Base-by-base conservation (phyloP, 768 basidiomycete genomes). In the Paxillus rubicundulus region DNA sequence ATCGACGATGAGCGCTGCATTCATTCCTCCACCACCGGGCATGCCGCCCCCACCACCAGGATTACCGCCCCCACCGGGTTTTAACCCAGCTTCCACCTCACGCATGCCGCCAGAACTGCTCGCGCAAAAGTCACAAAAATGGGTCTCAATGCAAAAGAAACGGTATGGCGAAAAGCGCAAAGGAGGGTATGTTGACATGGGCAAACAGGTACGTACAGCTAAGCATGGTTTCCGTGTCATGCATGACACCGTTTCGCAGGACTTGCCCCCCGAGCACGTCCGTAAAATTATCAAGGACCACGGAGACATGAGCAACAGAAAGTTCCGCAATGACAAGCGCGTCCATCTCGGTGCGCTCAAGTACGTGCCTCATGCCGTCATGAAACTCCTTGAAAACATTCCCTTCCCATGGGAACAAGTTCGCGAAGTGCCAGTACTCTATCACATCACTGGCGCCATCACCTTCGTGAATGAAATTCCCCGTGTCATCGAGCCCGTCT, bases 231-330 rank as follows among this genome's bases (percentile, higher is more conserved):
- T 24, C 41, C 18, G 56, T 7, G 21, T 55, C 21, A 24, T 44
- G 50, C 24, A 10, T 28, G 47, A 56, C 49, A 57, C 45, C 45
- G 47, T 56, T 49, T 21, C 33, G 8, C 48, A 95, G 90, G 94
- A 97, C 70, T 74, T 97, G 53, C 97, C 97, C 51, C 92, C 95
- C 28, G 97, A 99, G 71, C 95, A 98, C 66, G 88, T 99, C 59
- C 87, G 97, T 55, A 98, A 98, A 87, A 98, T 99, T 64, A 94
- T 98, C 77, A 95, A 98, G 75, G 97, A 98, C 72, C 96, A 98
- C 63, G 95, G 96, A 59, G 95, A 98, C 76, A 98, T 99, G 97
- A 94, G 92, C 72, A 96, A 95, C 70, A 85, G 97, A 70, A 99
- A 99, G 78, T 99, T 98, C 72, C 79, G 97, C 61, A 97, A 96